Evolutionary conservation across 2,329 filamentous ascomycete genomes (phyloP), one percentile per base, ranked within the genome.

Genomic region (Zymoseptoria brevis): DNA sequence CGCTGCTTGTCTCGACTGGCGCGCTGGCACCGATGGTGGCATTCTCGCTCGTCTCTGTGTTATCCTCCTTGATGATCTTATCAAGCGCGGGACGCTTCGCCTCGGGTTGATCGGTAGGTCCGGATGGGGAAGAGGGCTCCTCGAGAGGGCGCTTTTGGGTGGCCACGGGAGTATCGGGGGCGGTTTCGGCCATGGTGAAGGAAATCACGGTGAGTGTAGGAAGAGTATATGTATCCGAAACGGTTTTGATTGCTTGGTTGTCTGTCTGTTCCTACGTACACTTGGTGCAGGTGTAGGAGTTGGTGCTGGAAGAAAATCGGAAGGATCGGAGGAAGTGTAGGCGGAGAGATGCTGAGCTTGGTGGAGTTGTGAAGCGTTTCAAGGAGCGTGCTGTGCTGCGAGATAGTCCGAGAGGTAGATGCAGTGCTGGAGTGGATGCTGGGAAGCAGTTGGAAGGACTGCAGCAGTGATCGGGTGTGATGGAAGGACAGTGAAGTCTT

Each of bases 81-180:
- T 97, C 93, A 63, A 99, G 85, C 48, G 94, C 94, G 54, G 90
- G 94, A 67, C 94, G 89, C 80, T 99, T 99, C 63, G 94, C 94
- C 69, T 99, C 94, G 57, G 95, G 94, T 74, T 96, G 92, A 70
- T 97, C 94, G 73, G 85, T 90, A 48, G 88, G 87, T 63, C 89
- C 89, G 30, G 91, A 96, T 41, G 94, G 94, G 8, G 94, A 99
- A 19, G 94, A 97, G 9, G 93, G 89, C 73, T 97, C 94, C 81
- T 99, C 94, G 66, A 99, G 85, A 62, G 94, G 94, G 72, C 94
- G 91, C 84, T 99, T 99, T 72, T 89, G 85, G 60, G 86, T 87
- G 55, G 84, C 84, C 62, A 76, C 76, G 60, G 77, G 75, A 54
- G 77, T 75, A 57, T 74, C 69, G 57, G 76, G 77, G 30, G 78